Evolutionary conservation across 139 green algal genomes (phyloP).

Genomic region (Marvania coccoides): DNA sequence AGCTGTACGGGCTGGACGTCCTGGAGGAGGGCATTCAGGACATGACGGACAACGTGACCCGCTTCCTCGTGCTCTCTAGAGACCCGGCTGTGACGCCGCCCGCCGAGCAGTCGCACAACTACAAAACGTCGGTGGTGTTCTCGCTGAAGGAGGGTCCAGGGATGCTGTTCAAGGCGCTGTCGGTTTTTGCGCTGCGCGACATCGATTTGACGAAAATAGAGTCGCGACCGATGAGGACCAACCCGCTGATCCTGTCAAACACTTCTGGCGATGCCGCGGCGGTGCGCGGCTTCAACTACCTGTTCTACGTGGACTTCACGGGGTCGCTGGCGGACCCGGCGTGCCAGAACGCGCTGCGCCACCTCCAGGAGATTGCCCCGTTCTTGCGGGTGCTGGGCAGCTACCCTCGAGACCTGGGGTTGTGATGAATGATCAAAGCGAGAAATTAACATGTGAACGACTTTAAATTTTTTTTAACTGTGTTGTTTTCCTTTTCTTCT

Average conservation of each 20-base stretch:
- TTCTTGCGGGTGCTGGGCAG: slow-evolving; percentile 91
- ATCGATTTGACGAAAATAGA: slow-evolving; percentile 98
- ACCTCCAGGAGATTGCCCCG: slow-evolving; percentile 85
- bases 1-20: slow-evolving; percentile 67
- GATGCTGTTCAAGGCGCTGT: slow-evolving; percentile 93
- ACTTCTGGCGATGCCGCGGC: not conserved
- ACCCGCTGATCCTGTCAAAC: slow-evolving; percentile 19
- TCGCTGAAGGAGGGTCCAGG: slow-evolving; percentile 72
- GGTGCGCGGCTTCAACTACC: slow-evolving; percentile 79
- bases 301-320: slow-evolving; percentile 97
- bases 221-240: slow-evolving; percentile 70
- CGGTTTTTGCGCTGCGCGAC: slow-evolving; percentile 91
- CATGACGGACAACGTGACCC: slow-evolving; percentile 83
- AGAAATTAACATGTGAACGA: not conserved
- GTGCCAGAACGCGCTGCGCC: slow-evolving; percentile 85
- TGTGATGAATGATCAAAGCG: slow-evolving; percentile 3
- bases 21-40: slow-evolving; percentile 80
- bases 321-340: slow-evolving; percentile 67
- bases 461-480: not conserved
- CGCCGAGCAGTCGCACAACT: slow-evolving; percentile 22
- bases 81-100: slow-evolving; percentile 66
- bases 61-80: slow-evolving; percentile 90
- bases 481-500: too few species aligned
- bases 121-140: slow-evolving; percentile 94
- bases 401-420: slow-evolving; percentile 70